Evolutionary conservation across 257 asterid genomes (phyloP).

Genomic region (Solanum commersonii): DNA sequence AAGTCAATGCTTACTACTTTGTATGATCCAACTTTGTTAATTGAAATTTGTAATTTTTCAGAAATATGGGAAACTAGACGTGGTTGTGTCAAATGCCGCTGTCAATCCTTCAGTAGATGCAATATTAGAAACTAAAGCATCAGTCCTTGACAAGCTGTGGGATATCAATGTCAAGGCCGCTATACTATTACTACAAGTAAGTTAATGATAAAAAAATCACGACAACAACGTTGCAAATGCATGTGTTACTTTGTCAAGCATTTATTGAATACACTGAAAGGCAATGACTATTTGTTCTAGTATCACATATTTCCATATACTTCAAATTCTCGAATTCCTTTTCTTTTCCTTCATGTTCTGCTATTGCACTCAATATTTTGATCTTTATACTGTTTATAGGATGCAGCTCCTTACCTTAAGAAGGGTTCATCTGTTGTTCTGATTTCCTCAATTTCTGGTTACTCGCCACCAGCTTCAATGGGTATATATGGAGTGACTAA

Average conservation of each 20-base stretch:
- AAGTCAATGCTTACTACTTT: background rate
- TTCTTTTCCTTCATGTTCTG: background rate
- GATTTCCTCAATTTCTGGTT: conserved; percentile 64
- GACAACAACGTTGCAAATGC: background rate
- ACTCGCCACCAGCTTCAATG: conserved; percentile 45
- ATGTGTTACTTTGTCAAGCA: background rate
- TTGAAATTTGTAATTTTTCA: conserved; percentile 10
- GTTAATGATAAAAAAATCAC: conserved; percentile 3
- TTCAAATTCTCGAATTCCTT: background rate
- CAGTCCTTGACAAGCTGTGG: conserved; percentile 90
- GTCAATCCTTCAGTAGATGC: conserved; percentile 71
- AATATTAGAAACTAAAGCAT: conserved; percentile 63
- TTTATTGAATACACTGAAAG: background rate
- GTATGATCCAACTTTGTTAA: background rate
- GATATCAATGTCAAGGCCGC: conserved; percentile 83
- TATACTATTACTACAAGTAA: conserved; percentile 73
- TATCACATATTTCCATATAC: background rate
- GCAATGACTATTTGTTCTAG: background rate
- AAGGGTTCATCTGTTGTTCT: conserved; percentile 70
- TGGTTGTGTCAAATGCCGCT: conserved; percentile 87
- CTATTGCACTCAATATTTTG: background rate
- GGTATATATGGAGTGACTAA: conserved; percentile 93
- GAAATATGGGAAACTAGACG: conserved; percentile 86
- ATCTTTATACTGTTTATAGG: conserved; percentile 25
- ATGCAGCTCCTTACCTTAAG: conserved; percentile 63